phyloP scores from a whole-genome alignment of 441 rosid genomes.

The Euphorbia celastroides region DNA sequence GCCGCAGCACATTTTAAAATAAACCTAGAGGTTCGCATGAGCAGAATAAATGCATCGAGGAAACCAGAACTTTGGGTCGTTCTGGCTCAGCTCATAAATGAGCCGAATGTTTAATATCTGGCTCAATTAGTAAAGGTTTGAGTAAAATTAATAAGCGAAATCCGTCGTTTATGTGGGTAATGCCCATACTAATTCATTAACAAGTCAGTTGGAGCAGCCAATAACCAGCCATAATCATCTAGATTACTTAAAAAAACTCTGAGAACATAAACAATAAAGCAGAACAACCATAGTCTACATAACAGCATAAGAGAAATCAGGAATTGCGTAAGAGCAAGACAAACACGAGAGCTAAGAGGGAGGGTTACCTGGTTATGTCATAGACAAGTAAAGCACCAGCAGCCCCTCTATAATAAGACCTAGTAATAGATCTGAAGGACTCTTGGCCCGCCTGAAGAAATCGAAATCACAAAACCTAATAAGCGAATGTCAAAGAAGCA shows the following conservation, averaged over 20 bases:
- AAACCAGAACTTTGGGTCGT: background rate
- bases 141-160: background rate
- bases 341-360: background rate
- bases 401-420: conserved; percentile 96
- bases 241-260: background rate
- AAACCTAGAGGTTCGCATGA: background rate
- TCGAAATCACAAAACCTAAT: background rate
- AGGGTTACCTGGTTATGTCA: conserved; percentile 84
- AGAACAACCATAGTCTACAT: background rate
- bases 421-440: conserved; percentile 92
- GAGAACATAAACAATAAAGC: background rate
- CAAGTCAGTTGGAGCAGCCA: background rate
- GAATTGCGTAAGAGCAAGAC: background rate
- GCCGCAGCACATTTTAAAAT: background rate
- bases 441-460: conserved; percentile 88
- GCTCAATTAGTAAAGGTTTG: background rate
- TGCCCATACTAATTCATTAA: background rate
- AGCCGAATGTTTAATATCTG: background rate
- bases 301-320: background rate
- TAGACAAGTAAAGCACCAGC: conserved; percentile 98
- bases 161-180: background rate
- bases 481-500: background rate
- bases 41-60: background rate
- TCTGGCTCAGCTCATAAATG: background rate
- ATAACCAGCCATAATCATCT: background rate